Evolutionary conservation across 208 protist species (phyloP), one percentile per base, ranked within the genome.

Genomic region (Willaertia magna): DNA sequence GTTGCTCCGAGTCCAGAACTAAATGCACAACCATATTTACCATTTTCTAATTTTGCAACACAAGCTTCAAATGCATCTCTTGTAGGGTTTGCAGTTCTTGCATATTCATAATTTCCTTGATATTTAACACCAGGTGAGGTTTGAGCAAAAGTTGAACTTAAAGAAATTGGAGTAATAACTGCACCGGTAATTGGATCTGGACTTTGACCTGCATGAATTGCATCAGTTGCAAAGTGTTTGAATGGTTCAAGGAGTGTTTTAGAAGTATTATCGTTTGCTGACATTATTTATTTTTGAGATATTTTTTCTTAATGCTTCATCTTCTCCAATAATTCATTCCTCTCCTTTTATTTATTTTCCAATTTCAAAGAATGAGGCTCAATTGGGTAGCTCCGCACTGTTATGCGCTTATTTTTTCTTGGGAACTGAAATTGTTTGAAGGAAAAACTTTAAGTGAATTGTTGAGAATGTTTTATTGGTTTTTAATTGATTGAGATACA

Each of bases 61-160:
- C 92, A 93, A 86, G 93, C 87, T 89, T 98, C 95, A 78, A 96
- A 92, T 40, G 95, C 93, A 1, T 94, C 93, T 78, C 95, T 90
- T 40, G 96, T 98, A 30, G 96, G 96, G 88, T 98, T 98, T 82
- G 94, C 94, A 46, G 93, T 94, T 67, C 96, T 92, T 52, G 92
- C 93, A 88, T 97, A 97, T 90, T 98, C 96, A 88, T 95, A 97
- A 61, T 89, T 90, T 40, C 94, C 95, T 26, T 67, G 85, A 87
- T 79, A 87, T 1, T n/a, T 7, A 4, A 46, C 49, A 47, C 78
- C 85, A 34, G 76, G 74, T 22, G 48, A 74, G 0, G 18, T 49
- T 90, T 97, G 93, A 47, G 95, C 93, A 88, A 95, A 96, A 12
- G 94, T 96, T 9, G 94, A 95, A 74, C 89, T 90, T 86, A 94